These are phyloP conservation scores for Rhodotorula graminis DNA, from an alignment of 768 basidiomycete genomes.

Conservation along the genomic window DNA sequence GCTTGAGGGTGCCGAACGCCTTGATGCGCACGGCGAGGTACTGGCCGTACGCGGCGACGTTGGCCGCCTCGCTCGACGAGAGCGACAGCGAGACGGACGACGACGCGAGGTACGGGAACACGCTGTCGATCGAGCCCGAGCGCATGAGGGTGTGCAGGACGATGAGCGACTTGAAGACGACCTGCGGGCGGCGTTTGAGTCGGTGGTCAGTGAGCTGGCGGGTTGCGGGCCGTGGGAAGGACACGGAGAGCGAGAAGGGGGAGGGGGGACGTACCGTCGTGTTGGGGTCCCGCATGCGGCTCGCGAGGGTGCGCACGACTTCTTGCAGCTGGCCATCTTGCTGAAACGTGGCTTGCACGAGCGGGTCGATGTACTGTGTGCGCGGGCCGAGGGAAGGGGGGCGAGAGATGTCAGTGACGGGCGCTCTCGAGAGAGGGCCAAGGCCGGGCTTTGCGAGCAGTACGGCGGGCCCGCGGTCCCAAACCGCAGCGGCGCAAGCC, in stretches of 20 bases:
- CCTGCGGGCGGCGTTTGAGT: too few species aligned
- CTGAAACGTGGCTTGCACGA: conserved; percentile 93
- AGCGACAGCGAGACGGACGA: conserved; percentile 20
- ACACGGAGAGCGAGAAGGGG: too few species aligned
- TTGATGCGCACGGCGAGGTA: conserved; percentile 86
- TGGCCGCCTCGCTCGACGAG: conserved; percentile 62
- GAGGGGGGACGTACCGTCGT: conserved; percentile 62
- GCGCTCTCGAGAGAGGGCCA: too few species aligned
- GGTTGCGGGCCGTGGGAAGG: too few species aligned
- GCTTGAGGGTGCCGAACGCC: conserved; percentile 82
- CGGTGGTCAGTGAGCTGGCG: too few species aligned
- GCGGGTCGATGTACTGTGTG: conserved; percentile 84
- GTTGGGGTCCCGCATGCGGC: conserved; percentile 85
- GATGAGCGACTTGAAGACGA: conserved; percentile 96
- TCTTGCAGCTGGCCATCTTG: conserved; percentile 90
- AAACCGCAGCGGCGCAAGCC: too few species aligned
- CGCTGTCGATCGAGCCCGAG: conserved; percentile 90
- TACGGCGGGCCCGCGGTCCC: too few species aligned
- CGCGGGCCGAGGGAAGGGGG: not conserved
- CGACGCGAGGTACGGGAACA: conserved; percentile 74
- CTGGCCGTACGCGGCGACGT: conserved; percentile 75
- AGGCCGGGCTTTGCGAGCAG: not conserved
- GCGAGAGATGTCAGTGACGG: not conserved
- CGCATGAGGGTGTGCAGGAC: conserved; percentile 95
- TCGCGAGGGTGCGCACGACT: conserved; percentile 80